Evolutionary conservation across 345 rosid species (phyloP), one percentile per base, ranked within the genome.

Genomic region (Ricinus communis): DNA sequence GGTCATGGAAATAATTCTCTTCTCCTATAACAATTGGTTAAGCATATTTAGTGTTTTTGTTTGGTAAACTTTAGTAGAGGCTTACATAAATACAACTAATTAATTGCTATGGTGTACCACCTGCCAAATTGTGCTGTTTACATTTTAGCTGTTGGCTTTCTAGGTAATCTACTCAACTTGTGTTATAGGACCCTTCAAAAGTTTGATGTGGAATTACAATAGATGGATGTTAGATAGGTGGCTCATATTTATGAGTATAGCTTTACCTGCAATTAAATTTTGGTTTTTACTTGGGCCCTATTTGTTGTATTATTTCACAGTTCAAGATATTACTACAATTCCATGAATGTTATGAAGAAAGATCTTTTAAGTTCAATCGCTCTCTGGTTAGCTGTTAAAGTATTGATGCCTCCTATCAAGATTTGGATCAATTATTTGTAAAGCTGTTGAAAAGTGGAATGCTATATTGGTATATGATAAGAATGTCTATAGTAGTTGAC

Each of bases 191-290:
- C 3, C 27, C 36, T 13, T 49, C 33, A 33, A 25, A 61, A 24
- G 49, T 61, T 71, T 61, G 58, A 59, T 43, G 31, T 46, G 46
- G 66, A 47, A 43, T 59, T 14, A 13, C 15, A 24, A 50, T 21
- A 50, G 24, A 24, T 62, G 11, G 28, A 24, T 9, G 3, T 61
- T 27, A 31, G 8, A 18, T 22, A 59, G 46, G 21, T 10, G 3
- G 66, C 30, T 58, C 25, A 15, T 53, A 54, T 18, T 40, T 21
- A 31, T 31, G 16, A 38, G 31, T 30, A 45, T 36, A 7, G 1
- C 25, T 60, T 8, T 11, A 43, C 1, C 47, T 8, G 47, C 47
- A 43, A 43, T 8, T 14, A 13, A 31, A 28, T 22, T 22, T 67
- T 43, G 24, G 28, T 40, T 15, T 21, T 36, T 51, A 18, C n/a